phyloP scores from a whole-genome alignment of 164 flowering plant genomes.

The Protea cynaroides region DNA sequence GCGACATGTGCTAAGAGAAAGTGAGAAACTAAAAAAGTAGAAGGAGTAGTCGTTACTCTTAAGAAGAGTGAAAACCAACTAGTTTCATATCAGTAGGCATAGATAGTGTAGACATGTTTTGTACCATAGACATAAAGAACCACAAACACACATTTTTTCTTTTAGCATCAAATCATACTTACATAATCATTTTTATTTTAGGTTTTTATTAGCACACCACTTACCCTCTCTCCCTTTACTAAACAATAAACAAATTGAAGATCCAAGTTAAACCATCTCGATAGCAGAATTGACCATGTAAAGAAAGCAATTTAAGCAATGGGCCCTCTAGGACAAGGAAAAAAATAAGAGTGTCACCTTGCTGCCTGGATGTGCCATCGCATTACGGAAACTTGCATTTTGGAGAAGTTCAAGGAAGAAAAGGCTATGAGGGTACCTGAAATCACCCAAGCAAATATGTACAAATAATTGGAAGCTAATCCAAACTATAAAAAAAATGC shows the following conservation, averaged over 20 bases:
- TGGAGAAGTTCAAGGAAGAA: constrained; percentile 95
- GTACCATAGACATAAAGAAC: not conserved
- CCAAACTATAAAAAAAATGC: not conserved
- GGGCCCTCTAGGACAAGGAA: not conserved
- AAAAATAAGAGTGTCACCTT: constrained; percentile 43
- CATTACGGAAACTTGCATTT: constrained; percentile 81
- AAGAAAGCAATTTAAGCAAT: not conserved
- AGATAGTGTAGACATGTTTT: too few species aligned
- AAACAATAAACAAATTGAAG: not conserved
- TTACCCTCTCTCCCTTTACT: not conserved
- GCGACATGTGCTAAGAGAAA: too few species aligned
- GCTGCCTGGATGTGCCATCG: constrained; percentile 97
- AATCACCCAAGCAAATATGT: constrained; percentile 1
- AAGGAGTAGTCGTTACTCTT: too few species aligned
- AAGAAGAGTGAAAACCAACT: too few species aligned
- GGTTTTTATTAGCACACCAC: not conserved
- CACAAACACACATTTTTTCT: too few species aligned
- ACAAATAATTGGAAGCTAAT: not conserved
- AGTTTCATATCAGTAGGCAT: too few species aligned
- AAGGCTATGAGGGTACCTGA: constrained; percentile 96
- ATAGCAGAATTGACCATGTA: not conserved
- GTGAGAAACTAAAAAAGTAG: too few species aligned
- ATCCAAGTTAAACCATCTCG: not conserved
- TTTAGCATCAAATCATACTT: too few species aligned
- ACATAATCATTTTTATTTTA: not conserved